These are phyloP conservation scores for Yamadazyma triangularis DNA, from an alignment of 1,139 yeast genomes.

Conservation along the genomic window DNA sequence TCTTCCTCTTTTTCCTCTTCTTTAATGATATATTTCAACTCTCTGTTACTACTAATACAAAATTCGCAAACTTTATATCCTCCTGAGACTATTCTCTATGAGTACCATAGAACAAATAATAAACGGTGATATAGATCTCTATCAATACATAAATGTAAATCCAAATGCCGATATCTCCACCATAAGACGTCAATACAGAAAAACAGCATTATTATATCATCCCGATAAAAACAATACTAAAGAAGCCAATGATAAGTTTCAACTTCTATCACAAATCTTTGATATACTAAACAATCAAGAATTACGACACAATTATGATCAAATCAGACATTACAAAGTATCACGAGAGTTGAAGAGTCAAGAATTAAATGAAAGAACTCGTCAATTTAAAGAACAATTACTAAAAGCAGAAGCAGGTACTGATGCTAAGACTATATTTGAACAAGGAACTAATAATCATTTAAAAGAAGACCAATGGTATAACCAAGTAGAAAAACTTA, in stretches of 20 bases:
- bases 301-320: constrained; percentile 33
- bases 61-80: too few relatives aligned
- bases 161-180: constrained; percentile 43
- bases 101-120: neutral
- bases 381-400: constrained; percentile 30
- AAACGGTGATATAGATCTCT: constrained; percentile 22
- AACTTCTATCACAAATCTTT: constrained; percentile 33
- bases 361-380: constrained; percentile 22
- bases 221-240: constrained; percentile 48
- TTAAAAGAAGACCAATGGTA: constrained; percentile 9
- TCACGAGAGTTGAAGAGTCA: constrained; percentile 11
- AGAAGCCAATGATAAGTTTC: constrained; percentile 31
- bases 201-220: constrained; percentile 72
- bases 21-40: too few relatives aligned
- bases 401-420: constrained; percentile 23
- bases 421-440: constrained; percentile 7
- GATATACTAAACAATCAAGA: constrained; percentile 31
- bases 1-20: too few relatives aligned
- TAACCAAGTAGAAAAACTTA: constrained; percentile 22
- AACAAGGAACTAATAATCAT: constrained; percentile 6
- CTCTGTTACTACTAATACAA: too few relatives aligned
- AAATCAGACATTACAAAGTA: constrained; percentile 15
- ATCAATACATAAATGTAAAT: constrained; percentile 25
- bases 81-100: too few relatives aligned
- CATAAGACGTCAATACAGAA: constrained; percentile 78